phyloP scores from a whole-genome alignment of 2,329 filamentous ascomycete genomes.

The Magnaporthales sp. region DNA sequence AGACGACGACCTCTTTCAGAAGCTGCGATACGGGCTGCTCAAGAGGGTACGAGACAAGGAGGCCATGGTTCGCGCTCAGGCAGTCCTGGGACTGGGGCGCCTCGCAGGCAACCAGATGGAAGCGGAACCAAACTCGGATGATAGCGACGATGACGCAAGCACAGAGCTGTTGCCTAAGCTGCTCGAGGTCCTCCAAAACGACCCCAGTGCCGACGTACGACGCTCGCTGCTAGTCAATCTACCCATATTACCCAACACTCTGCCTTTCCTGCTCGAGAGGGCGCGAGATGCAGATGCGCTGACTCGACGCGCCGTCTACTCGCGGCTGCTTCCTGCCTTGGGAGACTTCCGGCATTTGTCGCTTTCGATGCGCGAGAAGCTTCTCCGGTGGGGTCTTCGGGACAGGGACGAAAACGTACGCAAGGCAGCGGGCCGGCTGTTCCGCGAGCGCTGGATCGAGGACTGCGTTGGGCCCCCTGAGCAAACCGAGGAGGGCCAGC shows the following conservation, averaged over 20 bases:
- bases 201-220: constrained; percentile 87
- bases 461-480: constrained; percentile 69
- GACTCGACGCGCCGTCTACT: constrained; percentile 80
- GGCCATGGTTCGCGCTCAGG: constrained; percentile 82
- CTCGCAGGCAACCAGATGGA: constrained; percentile 72
- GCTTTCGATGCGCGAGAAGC: constrained; percentile 87
- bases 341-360: constrained; percentile 94
- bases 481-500: constrained; percentile 47
- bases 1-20: constrained; percentile 83
- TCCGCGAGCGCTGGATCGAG: constrained; percentile 95
- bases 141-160: constrained; percentile 53
- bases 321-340: constrained; percentile 74
- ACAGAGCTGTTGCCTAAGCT: constrained; percentile 73
- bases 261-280: constrained; percentile 82
- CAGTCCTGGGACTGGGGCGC: constrained; percentile 80
- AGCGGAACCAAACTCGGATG: constrained; percentile 60
- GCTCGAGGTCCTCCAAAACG: constrained; percentile 82
- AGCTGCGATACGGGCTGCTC: constrained; percentile 68
- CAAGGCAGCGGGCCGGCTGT: constrained; percentile 82
- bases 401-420: constrained; percentile 92
- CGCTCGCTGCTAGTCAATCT: constrained; percentile 82
- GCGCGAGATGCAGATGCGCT: constrained; percentile 81
- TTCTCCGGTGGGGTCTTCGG: constrained; percentile 87
- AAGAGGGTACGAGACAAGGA: constrained; percentile 92
- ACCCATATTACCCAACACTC: constrained; percentile 72